Evolutionary conservation across 495 filamentous ascomycete species (phyloP), one percentile per base, ranked within the genome.

Genomic region (Podospora didyma): DNA sequence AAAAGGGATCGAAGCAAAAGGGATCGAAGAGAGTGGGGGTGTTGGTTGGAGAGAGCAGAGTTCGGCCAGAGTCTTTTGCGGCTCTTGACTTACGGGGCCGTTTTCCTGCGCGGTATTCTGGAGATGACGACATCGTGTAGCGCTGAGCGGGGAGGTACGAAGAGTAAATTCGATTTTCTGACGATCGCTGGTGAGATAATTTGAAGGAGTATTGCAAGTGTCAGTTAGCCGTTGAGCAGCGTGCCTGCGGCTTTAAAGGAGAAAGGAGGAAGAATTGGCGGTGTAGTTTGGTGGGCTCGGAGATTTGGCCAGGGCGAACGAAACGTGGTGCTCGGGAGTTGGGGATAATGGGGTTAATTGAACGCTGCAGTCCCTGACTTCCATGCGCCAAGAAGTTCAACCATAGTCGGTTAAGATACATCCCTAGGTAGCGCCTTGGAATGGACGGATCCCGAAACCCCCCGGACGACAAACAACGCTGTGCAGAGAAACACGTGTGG

Each of bases 41-140:
- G 34, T 37, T 37, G 34, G 16, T 10, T 37, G 34, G 34, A 14
- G 39, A 17, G 5, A 14, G 9, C 39, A 17, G 10, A 14, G n/a
- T 14, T 14, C 5, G 12, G 12, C 9, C 10, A 9, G 12, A 42
- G n/a, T 14, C 14, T 16, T 42, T 16, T 2, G 39, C 6, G n/a
- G n/a, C 12, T 42, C 17, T 20, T 16, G 7, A 70, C 68, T 70
- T 65, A 70, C 68, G 54, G 48, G 68, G 65, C 47, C 68, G 59
- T 42, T 68, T 70, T 10, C 65, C 68, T n/a, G 68, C 65, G 17
- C 66, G 59, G 46, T 62, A 53, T 53, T 69, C 66, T 22, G 66
- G 63, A 10, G 66, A 66, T 17, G 60, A 60, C 2, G 65, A 61
- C 62, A 62, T 64, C 10, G 24, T 37, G 34, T 46, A 28, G 23